Conservation (phyloP, 2,329 filamentous ascomycete species). For the Colletotrichum sp. region DNA sequence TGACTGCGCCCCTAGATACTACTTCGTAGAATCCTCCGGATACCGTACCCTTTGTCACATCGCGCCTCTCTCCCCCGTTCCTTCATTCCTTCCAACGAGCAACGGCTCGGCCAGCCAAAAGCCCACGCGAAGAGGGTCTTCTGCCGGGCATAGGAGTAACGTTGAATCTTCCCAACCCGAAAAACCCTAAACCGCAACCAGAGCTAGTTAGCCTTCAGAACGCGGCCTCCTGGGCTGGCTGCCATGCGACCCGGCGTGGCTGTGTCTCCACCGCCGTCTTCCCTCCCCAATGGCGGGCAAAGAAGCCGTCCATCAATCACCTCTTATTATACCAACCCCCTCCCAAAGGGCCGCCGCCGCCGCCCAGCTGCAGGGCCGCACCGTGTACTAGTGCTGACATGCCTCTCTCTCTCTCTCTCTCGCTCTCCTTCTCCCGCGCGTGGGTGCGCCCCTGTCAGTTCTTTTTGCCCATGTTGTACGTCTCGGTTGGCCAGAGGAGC, state of each 20-base stretch:
- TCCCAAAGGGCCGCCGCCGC: neutral
- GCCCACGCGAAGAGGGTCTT: neutral
- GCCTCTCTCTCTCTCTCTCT: neutral
- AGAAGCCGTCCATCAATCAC: neutral
- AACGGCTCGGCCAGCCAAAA: neutral
- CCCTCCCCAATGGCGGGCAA: neutral
- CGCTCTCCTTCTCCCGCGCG: neutral
- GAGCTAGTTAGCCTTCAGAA: neutral
- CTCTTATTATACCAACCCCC: neutral
- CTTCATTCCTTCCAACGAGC: neutral
- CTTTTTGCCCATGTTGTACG: neutral
- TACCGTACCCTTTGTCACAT: neutral
- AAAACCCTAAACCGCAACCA: neutral
- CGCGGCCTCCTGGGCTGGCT: neutral
- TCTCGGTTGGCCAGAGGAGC: neutral
- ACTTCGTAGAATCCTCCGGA: neutral
- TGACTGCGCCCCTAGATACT: neutral
- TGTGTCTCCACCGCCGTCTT: neutral
- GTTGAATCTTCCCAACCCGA: neutral
- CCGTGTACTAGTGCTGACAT: constrained; percentile 18
- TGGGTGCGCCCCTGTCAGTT: neutral
- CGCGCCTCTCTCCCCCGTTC: neutral
- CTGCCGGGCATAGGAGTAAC: neutral
- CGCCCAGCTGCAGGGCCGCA: neutral
- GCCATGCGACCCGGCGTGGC: neutral